Conservation (phyloP, 2,329 filamentous ascomycete genomes). For the Aspergillus uvarum region DNA sequence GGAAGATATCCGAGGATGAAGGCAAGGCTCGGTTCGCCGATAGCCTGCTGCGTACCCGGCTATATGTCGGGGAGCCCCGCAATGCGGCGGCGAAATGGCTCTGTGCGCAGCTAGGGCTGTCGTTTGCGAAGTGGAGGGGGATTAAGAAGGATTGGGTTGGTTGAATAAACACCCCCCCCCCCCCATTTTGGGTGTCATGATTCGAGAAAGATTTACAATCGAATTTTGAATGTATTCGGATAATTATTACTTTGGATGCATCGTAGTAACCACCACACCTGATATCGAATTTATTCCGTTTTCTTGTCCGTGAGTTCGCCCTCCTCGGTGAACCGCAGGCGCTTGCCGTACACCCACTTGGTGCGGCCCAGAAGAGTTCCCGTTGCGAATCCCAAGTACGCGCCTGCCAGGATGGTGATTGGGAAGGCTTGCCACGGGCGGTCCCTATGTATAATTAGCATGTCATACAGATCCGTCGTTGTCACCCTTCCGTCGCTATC, state of each 20-base stretch:
- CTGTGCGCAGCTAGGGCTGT: too few relatives aligned
- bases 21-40: background rate
- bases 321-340: constrained; percentile 31
- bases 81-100: too few relatives aligned
- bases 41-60: background rate
- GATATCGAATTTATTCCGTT: background rate
- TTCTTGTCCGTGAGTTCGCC: background rate
- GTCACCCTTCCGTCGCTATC: too few relatives aligned
- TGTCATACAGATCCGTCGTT: background rate
- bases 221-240: background rate
- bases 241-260: background rate
- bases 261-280: background rate
- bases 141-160: too few relatives aligned
- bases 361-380: constrained; percentile 46
- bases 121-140: too few relatives aligned
- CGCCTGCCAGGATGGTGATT: constrained; percentile 80
- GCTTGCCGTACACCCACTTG: constrained; percentile 31
- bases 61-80: background rate
- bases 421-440: constrained; percentile 99
- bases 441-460: constrained; percentile 54
- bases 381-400: constrained; percentile 74
- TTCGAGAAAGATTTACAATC: background rate
- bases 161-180: too few relatives aligned
- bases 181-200: background rate
- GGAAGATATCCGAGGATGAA: background rate